phyloP scores from a whole-genome alignment of 2,329 filamentous ascomycete genomes.

The Fusarium sp. region DNA sequence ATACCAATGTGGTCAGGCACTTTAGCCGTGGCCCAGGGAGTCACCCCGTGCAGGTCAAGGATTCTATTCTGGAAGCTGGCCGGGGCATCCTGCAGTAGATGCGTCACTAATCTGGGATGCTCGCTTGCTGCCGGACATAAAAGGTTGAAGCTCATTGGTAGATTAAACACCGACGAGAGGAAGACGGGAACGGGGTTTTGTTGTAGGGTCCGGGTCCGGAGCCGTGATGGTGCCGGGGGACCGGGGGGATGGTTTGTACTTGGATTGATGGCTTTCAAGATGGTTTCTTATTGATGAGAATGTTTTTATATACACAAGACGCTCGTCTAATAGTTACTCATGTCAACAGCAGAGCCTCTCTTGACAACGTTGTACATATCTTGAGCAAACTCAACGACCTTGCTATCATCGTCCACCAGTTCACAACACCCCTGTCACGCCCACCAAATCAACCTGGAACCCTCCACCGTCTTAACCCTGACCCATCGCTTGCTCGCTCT shows the following conservation, averaged over 20 bases:
- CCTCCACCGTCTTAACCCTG: constrained; percentile 6
- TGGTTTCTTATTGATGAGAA: neutral
- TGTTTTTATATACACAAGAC: neutral
- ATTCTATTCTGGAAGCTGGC: neutral
- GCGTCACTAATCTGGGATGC: constrained; percentile 3
- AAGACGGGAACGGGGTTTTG: constrained; percentile 16
- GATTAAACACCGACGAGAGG: constrained; percentile 8
- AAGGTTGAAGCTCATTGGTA: constrained; percentile 12
- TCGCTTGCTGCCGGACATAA: constrained; percentile 12
- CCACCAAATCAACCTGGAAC: constrained; percentile 15
- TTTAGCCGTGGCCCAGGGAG: neutral
- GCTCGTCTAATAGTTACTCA: neutral
- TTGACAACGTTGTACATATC: neutral
- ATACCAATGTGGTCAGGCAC: neutral
- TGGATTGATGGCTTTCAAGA: neutral
- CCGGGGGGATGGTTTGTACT: neutral
- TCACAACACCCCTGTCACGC: neutral
- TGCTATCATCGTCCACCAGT: neutral
- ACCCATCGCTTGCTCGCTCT: neutral
- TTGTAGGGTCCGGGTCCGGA: constrained; percentile 6
- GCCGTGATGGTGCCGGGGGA: neutral
- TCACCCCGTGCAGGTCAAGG: neutral
- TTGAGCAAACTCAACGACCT: neutral
- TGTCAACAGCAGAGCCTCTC: neutral
- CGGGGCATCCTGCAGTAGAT: neutral